These are phyloP conservation scores for Penicillium sp. DNA, from an alignment of 2,329 filamentous ascomycete genomes.

Conservation along the genomic window DNA sequence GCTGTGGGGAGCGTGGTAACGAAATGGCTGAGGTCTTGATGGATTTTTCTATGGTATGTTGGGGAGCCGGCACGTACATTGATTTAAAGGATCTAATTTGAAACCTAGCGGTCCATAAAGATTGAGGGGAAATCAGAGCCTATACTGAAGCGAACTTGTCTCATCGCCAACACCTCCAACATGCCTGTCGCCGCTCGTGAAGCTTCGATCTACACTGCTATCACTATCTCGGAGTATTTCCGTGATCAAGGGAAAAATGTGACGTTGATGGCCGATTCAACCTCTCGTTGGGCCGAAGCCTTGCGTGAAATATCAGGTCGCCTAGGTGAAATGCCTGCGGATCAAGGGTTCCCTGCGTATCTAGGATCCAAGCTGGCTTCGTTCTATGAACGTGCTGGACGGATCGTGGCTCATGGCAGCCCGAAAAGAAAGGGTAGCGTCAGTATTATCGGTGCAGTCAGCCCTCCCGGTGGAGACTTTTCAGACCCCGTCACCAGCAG, in stretches of 20 bases:
- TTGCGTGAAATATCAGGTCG: constrained; percentile 98
- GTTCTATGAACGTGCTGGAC: constrained; percentile 98
- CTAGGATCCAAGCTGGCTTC: constrained; percentile 94
- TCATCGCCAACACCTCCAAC: constrained; percentile 99
- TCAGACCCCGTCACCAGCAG: constrained; percentile 94
- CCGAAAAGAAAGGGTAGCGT: constrained; percentile 89
- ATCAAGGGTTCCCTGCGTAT: constrained; percentile 99
- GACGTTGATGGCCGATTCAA: constrained; percentile 99
- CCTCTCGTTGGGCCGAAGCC: constrained; percentile 97
- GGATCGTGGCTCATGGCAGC: constrained; percentile 80
- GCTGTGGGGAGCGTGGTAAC: constrained; percentile 90
- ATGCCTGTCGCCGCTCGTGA: constrained; percentile 99
- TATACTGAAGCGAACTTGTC: constrained; percentile 99
- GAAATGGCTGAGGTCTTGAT: constrained; percentile 99
- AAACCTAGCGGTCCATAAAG: constrained; percentile 77
- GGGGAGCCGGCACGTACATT: background rate
- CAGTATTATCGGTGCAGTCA: constrained; percentile 96
- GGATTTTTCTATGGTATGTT: constrained; percentile 84
- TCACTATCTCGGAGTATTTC: constrained; percentile 95
- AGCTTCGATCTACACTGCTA: constrained; percentile 97
- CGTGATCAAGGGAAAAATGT: constrained; percentile 95
- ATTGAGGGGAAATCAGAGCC: constrained; percentile 93
- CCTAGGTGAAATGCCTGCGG: constrained; percentile 98
- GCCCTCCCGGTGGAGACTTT: constrained; percentile 97
- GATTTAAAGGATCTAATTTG: background rate